Evolutionary conservation across 331 rosid genomes (phyloP), one percentile per base, ranked within the genome.

Genomic region (Phaseolus coccineus): DNA sequence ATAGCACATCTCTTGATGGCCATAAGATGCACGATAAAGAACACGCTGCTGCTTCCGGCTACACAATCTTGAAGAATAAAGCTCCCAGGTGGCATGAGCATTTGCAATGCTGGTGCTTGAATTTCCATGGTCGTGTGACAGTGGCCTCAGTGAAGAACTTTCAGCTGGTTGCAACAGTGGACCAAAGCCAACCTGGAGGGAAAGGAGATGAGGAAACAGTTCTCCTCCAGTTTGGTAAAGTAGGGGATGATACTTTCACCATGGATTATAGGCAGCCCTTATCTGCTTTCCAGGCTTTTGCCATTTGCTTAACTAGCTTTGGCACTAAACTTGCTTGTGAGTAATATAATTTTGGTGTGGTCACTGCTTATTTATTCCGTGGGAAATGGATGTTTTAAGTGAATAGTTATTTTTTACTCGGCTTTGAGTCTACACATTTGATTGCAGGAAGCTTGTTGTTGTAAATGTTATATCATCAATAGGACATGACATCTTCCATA

Each of bases 81-180:
- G 98, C 98, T 76, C 99, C 98, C 25, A 90, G 99, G 77, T 96
- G 99, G 99, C 99, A 96, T 6, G 97, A 96, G 62, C 91, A 90
- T 87, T 83, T 96, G 83, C 98, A 93, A 71, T 96, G 99, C 84
- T 96, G 99, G 99, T 96, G 99, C 82, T 88, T 96, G 87, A 96
- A 96, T 85, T 96, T 96, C 81, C 99, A 96, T 42, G 99, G 99
- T 30, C 97, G 99, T 6, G 99, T 96, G 71, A 96, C 99, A 0
- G 94, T 93, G 11, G 98, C 98, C 27, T 96, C 99, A 0, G 99
- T 96, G 69, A 96, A 96, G 86, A 96, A 96, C 87, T 96, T 96
- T 74, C 99, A 96, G 84, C 91, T 96, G 75, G 93, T 90, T 58
- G 99, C 97, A 4, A 86, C 91, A 0, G 73, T 83, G 57, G 99